Percentiles rank a stretch among this genome's conserved stretches.
Conservation (phyloP, 371 early-diverging fungal species). For the Mucor ambiguus region DNA sequence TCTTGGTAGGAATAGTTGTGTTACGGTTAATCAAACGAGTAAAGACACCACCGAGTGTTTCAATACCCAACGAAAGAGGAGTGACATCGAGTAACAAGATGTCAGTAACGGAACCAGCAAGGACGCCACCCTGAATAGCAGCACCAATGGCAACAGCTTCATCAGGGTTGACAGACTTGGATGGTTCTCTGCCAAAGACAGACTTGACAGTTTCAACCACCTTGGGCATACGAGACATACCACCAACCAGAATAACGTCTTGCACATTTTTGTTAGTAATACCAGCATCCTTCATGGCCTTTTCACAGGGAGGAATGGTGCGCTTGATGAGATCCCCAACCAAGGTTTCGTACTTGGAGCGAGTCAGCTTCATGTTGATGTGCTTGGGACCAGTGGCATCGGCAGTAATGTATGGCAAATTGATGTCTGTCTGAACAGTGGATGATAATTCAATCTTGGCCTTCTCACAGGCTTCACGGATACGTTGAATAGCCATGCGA, state of each 20-base stretch:
- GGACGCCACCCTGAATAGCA: conserved; percentile 97
- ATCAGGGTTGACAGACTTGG: conserved; percentile 97
- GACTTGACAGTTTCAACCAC: conserved; percentile 89
- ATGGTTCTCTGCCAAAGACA: conserved; percentile 86
- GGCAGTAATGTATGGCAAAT: conserved; percentile 90
- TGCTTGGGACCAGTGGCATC: conserved; percentile 93
- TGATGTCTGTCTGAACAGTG: conserved; percentile 87
- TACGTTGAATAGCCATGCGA: conserved; percentile 85
- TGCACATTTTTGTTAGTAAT: conserved; percentile 76
- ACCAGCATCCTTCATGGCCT: conserved; percentile 94
- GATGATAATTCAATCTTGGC: conserved; percentile 95
- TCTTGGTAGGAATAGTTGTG: conserved; percentile 98
- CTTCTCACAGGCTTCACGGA: conserved; percentile 94
- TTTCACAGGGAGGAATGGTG: conserved; percentile 91
- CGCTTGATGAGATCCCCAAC: conserved; percentile 79
- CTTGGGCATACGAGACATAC: conserved; percentile 97
- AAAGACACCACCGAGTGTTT: conserved; percentile 94
- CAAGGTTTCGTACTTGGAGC: conserved; percentile 88
- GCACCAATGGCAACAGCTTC: conserved; percentile 99
- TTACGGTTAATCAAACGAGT: conserved; percentile 94
- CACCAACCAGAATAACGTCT: conserved; percentile 98
- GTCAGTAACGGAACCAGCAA: conserved; percentile 88
- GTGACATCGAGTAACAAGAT: conserved; percentile 95
- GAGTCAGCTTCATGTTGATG: conserved; percentile 86
- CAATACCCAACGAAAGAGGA: conserved; percentile 96